Evolutionary conservation across 768 basidiomycete species (phyloP), one percentile per base, ranked within the genome.

Genomic region (Hypholoma fasciculare): DNA sequence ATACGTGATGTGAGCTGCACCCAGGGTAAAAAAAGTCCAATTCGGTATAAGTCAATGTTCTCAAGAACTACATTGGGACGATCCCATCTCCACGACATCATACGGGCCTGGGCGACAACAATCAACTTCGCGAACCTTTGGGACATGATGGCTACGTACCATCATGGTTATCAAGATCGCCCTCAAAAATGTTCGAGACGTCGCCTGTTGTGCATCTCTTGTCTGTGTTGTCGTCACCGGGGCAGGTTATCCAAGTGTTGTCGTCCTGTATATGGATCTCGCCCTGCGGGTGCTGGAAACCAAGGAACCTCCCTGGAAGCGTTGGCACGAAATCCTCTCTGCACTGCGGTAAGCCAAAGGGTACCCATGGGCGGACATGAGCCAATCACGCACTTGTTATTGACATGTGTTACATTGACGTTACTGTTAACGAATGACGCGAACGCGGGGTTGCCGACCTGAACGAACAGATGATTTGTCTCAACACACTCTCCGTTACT

Each of bases 181-280:
- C 75, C 8, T 71, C 71, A 19, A 83, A 78, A 54, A 89, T 72
- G 27, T 76, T 78, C 0, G 76, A 64, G 4, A 87, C 85, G 52
- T 81, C 81, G 1, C 85, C 86, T 14, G 77, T 76, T 7, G 67
- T 75, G 68, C 87, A 89, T 57, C 78, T 67, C 2, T 46, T 61
- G 60, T 77, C 82, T 4, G 77, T 63, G 65, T 89, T 89, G 60
- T 90, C 89, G 58, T 88, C 81, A 5, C 87, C 83, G 3, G 85
- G 76, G 60, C 88, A 89, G 7, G 70, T 56, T 23, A 76, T 68
- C 87, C 87, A 90, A 14, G 71, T 68, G 0, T 73, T 76, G 2
- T 64, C 61, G 30, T 74, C 70, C 12, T 71, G 62, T 40, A 76
- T 75, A 56, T 77, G 76, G n/a, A 70, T 65, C 62, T 80, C 77